These are phyloP conservation scores for Pseudopyricularia javanii DNA, from an alignment of 2,329 filamentous ascomycete species.

Conservation along the genomic window DNA sequence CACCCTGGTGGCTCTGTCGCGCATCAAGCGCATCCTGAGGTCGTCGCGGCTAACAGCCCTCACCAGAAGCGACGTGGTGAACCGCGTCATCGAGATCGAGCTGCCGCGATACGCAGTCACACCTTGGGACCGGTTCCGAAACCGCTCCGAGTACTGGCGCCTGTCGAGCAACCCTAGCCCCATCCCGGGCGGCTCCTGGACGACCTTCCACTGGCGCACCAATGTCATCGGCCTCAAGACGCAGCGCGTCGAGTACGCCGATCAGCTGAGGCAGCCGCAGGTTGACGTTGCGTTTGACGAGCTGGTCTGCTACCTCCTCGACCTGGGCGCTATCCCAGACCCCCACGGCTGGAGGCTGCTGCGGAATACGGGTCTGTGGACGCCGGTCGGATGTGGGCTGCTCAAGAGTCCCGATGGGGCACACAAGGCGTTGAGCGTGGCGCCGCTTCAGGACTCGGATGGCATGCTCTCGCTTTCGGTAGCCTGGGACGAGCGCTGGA, in stretches of 20 bases:
- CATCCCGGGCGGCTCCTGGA: conserved; percentile 51
- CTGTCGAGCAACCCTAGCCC: conserved; percentile 35
- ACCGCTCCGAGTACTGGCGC: conserved; percentile 45
- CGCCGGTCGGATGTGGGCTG: conserved; percentile 43
- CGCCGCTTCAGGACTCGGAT: conserved; percentile 46
- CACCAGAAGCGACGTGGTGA: conserved; percentile 51
- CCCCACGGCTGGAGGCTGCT: conserved; percentile 45
- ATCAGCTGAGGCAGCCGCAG: conserved; percentile 40
- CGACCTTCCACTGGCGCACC: conserved; percentile 53
- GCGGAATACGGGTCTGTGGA: conserved; percentile 46
- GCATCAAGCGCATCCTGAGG: conserved; percentile 45
- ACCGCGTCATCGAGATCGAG: conserved; percentile 54
- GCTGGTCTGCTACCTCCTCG: conserved; percentile 47
- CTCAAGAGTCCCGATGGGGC: conserved; percentile 38
- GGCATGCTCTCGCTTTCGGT: conserved; percentile 45
- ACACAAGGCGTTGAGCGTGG: conserved; percentile 37
- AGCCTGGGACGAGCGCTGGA: conserved; percentile 43
- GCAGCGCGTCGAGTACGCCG: conserved; percentile 51
- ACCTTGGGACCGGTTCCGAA: conserved; percentile 40
- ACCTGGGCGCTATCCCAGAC: conserved; percentile 50
- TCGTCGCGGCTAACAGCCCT: conserved; percentile 45
- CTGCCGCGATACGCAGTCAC: conserved; percentile 52
- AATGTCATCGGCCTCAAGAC: conserved; percentile 48
- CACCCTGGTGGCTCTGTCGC: conserved; percentile 46
- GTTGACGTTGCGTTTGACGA: conserved; percentile 44